Percentiles rank a stretch among this genome's conserved stretches.
These are phyloP conservation scores for Boletus fagicola DNA, from an alignment of 768 basidiomycete species.

Conservation along the genomic window DNA sequence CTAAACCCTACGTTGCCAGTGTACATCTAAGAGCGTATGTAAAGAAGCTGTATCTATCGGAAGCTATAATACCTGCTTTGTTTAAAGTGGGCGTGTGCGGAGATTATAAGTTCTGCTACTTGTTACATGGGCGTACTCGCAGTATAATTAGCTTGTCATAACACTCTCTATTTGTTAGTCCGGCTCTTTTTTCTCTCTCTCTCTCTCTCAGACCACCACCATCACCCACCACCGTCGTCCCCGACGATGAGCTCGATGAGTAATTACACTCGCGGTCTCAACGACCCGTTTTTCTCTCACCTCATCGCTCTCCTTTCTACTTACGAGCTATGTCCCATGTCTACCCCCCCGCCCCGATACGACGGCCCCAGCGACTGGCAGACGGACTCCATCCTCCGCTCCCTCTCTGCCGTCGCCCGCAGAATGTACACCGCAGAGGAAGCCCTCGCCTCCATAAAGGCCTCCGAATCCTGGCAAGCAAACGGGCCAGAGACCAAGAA, in stretches of 20 bases:
- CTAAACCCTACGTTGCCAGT: slow-evolving; percentile 78
- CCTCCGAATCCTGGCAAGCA: slow-evolving; percentile 32
- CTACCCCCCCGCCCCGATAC: slow-evolving; percentile 52
- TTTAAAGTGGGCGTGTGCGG: slow-evolving; percentile 12
- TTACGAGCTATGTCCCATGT: slow-evolving; percentile 53
- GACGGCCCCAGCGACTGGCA: slow-evolving; percentile 57
- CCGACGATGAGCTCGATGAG: slow-evolving; percentile 36
- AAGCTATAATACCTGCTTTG: background rate
- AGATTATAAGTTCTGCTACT: slow-evolving; percentile 13
- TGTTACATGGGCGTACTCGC: background rate
- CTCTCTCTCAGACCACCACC: slow-evolving; percentile 7
- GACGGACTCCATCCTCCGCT: slow-evolving; percentile 55
- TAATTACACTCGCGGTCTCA: slow-evolving; percentile 19
- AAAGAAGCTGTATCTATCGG: slow-evolving; percentile 6
- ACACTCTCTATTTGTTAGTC: background rate
- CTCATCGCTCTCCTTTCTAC: slow-evolving; percentile 58
- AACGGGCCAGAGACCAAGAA: slow-evolving; percentile 46
- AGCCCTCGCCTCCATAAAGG: slow-evolving; percentile 39
- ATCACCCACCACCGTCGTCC: slow-evolving; percentile 5
- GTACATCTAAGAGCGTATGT: slow-evolving; percentile 50
- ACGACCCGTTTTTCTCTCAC: slow-evolving; percentile 48
- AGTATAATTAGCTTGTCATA: background rate
- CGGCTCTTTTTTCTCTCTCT: background rate
- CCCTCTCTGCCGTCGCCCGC: slow-evolving; percentile 47
- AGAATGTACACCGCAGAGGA: slow-evolving; percentile 60